A percentile compares a stretch with the other conserved stretches of the same genome.
Evolutionary conservation across 192 early-diverging fungal species (phyloP).

Genomic region (Paraglomus occultum): DNA sequence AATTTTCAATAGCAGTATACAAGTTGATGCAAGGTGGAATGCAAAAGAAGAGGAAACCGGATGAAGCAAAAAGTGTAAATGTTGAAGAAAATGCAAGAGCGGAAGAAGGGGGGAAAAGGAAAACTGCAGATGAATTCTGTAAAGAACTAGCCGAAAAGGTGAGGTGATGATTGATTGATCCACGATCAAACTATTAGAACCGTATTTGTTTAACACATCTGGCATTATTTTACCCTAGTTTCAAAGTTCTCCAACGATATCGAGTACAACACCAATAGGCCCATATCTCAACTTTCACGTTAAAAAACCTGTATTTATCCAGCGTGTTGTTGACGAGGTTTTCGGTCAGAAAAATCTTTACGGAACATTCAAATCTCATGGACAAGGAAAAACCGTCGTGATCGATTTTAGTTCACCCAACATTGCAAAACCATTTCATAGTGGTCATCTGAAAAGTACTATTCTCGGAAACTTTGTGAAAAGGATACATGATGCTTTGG

Average conservation of each 20-base stretch:
- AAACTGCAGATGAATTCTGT: background rate
- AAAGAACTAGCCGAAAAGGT: slow-evolving; percentile 1
- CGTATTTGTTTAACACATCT: background rate
- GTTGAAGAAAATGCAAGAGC: background rate
- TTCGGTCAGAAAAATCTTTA: background rate
- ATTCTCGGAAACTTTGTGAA: slow-evolving; percentile 93
- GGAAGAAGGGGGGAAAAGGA: background rate
- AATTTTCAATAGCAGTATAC: background rate
- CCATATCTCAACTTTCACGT: slow-evolving; percentile 6
- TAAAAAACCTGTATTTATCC: background rate
- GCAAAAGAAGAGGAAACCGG: background rate
- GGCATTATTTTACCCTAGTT: background rate
- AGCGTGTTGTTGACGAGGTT: background rate
- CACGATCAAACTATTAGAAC: background rate
- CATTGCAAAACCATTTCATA: slow-evolving; percentile 98
- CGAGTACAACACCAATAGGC: background rate
- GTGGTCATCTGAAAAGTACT: slow-evolving; percentile 92
- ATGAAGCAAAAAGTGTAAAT: background rate
- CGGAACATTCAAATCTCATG: slow-evolving; percentile 14
- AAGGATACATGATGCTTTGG: slow-evolving; percentile 73
- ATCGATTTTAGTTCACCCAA: slow-evolving; percentile 95
- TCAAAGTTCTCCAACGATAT: background rate
- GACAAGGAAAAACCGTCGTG: slow-evolving; percentile 65
- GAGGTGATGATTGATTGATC: background rate
- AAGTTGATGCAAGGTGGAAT: background rate